Base-by-base conservation (phyloP, 169 alveolate species). In the Plasmodium billcollinsi region DNA sequence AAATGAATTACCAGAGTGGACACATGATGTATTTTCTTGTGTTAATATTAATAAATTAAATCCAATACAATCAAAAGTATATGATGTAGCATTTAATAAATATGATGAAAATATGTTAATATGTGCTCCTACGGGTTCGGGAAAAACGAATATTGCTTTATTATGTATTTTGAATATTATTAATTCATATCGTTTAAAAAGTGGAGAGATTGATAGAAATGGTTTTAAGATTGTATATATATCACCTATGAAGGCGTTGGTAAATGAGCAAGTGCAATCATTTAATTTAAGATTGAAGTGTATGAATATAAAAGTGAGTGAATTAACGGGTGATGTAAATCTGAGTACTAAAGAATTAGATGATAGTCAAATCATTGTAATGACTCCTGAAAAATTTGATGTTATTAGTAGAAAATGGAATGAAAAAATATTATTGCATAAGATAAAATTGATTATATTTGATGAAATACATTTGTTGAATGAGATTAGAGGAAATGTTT, bases 71-170 rank as follows among this genome's bases (percentile, higher is more conserved):
- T 96, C 99, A 21, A 93, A 93, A 63, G 99, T 99, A 11, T 97
- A 90, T 83, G 96, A 97, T 7, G 93, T 95, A 12, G 99, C 99
- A 1, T 97, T 98, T 83, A 92, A 95, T 66, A 93, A 93, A 26
- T 96, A 96, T 61, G 97, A 97, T 78, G 99, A 98, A 86, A 99
- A 99, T 94, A 70, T 99, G 96, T 93, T 99, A 52, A 96, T 99
- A 6, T 98, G 99, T 88, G 99, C 99, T 20, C 99, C 99, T 8
- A 99, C 99, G 1, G 99, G 99, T 8, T 99, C 99, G 6, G 99
- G 99, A 18, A 99, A 99, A 95, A 99, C 99, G 6, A 99, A 99
- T 93, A 98, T 99, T 66, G 99, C 99, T 66, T 91, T 99, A 90
- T 95, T 99, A 72, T 95, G 99, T 62, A 98, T 99, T 50, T 93